Conservation (phyloP, 306 rosid genomes). For the Cucurbita maxima region DNA sequence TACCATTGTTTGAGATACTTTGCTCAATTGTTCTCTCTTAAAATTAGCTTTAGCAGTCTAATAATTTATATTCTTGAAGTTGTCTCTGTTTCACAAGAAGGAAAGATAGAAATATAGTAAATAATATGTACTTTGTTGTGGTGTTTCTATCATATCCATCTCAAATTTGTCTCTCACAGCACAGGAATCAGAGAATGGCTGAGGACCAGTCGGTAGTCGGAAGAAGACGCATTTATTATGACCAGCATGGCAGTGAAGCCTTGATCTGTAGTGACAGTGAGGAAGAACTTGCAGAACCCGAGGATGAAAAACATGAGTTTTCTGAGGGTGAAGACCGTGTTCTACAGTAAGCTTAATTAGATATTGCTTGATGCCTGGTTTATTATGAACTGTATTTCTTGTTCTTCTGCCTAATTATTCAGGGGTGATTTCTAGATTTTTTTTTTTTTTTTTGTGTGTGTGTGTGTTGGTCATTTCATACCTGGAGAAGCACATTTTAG, state of each 20-base stretch:
- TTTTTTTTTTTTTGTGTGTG: not conserved
- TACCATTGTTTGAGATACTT: constrained; percentile 2
- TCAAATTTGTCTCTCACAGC: constrained; percentile 39
- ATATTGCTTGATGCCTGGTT: not conserved
- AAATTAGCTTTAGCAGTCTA: not conserved
- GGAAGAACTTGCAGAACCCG: constrained; percentile 69
- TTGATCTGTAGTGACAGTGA: constrained; percentile 91
- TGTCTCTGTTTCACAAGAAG: not conserved
- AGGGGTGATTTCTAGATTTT: not conserved
- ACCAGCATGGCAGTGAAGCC: constrained; percentile 80
- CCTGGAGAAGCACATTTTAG: not conserved
- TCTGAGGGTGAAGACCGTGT: constrained; percentile 65
- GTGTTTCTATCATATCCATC: constrained; percentile 22
- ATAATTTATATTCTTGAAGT: not conserved
- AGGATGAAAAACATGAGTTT: constrained; percentile 74
- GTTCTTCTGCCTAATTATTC: not conserved
- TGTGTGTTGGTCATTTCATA: not conserved
- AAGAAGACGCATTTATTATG: constrained; percentile 88
- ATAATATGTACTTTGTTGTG: constrained; percentile 11
- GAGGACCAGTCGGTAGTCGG: constrained; percentile 95
- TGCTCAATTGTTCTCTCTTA: not conserved
- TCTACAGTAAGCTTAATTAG: constrained; percentile 41
- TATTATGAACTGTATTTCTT: not conserved
- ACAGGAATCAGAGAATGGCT: constrained; percentile 98
- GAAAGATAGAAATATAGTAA: not conserved